These are phyloP conservation scores for Hirsutella minnesotensis DNA, from an alignment of 2,329 filamentous ascomycete species.

Conservation along the genomic window DNA sequence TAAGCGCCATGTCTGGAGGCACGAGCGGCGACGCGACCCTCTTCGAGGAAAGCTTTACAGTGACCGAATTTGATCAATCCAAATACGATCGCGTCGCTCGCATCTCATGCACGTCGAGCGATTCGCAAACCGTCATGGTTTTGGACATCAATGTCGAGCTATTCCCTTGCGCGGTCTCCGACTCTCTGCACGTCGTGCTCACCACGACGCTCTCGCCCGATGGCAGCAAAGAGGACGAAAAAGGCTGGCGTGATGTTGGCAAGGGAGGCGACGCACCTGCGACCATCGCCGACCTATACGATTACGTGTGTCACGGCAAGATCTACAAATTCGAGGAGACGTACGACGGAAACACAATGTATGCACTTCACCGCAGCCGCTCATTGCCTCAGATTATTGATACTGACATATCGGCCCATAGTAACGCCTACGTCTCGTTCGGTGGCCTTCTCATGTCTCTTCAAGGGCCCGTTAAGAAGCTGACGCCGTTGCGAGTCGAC, in stretches of 20 bases:
- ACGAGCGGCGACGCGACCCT: conserved; percentile 76
- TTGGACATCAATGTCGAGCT: conserved; percentile 94
- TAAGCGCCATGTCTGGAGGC: conserved; percentile 19
- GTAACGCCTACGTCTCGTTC: conserved; percentile 89
- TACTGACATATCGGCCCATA: conserved; percentile 21
- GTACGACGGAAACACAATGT: conserved; percentile 74
- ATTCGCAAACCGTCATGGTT: conserved; percentile 63
- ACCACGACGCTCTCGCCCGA: conserved; percentile 80
- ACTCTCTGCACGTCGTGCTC: conserved; percentile 69
- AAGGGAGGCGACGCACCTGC: conserved; percentile 41
- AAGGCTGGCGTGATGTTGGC: conserved; percentile 69
- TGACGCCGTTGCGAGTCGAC: conserved; percentile 83
- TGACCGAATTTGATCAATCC: conserved; percentile 65
- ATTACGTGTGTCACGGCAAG: conserved; percentile 83
- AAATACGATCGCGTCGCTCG: conserved; percentile 96
- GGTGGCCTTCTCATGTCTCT: conserved; percentile 84
- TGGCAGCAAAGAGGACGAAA: conserved; percentile 64
- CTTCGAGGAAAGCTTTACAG: conserved; percentile 83
- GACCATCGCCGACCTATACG: conserved; percentile 65
- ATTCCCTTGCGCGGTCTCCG: conserved; percentile 64
- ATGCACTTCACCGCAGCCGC: conserved; percentile 3
- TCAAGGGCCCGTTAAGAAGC: conserved; percentile 90
- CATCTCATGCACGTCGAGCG: conserved; percentile 63
- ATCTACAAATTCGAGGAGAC: conserved; percentile 81
- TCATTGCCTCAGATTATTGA: neutral